Conservation (phyloP, 305 asterid species). For the Stenogyne calaminthoides region DNA sequence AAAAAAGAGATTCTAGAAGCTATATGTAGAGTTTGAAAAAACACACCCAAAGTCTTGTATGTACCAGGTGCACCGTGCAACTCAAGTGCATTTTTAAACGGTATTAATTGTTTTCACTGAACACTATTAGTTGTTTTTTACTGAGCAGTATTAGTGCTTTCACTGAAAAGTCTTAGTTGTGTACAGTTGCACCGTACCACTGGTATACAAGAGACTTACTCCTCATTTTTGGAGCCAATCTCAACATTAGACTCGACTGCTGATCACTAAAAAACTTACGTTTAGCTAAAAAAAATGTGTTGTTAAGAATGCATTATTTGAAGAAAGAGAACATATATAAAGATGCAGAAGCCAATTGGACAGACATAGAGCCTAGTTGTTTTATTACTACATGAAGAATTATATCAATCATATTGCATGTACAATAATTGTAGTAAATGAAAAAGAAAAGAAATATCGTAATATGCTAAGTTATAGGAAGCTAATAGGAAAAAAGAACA, state of each 20-base stretch:
- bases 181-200: too few species aligned
- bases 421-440: background rate
- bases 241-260: background rate
- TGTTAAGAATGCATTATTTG: background rate
- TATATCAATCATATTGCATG: background rate
- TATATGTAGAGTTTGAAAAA: too few species aligned
- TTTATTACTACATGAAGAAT: background rate
- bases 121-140: too few species aligned
- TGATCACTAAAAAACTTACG: background rate
- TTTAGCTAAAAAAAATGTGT: background rate
- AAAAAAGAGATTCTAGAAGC: too few species aligned
- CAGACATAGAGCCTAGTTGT: background rate
- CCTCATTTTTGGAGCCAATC: background rate
- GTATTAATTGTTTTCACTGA: too few species aligned
- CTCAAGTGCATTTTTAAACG: too few species aligned
- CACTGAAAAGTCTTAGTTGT: too few species aligned
- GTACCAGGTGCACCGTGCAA: too few species aligned
- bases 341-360: background rate
- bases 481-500: background rate
- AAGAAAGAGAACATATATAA: background rate
- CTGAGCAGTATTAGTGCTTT: too few species aligned
- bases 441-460: background rate
- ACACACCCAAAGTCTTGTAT: too few species aligned
- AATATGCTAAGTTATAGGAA: background rate
- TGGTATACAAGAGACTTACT: too few species aligned